A percentile compares a stretch with the other conserved stretches of the same genome.
Conservation (phyloP, 1,284 basidiomycete species). For the Marasmius sp. region DNA sequence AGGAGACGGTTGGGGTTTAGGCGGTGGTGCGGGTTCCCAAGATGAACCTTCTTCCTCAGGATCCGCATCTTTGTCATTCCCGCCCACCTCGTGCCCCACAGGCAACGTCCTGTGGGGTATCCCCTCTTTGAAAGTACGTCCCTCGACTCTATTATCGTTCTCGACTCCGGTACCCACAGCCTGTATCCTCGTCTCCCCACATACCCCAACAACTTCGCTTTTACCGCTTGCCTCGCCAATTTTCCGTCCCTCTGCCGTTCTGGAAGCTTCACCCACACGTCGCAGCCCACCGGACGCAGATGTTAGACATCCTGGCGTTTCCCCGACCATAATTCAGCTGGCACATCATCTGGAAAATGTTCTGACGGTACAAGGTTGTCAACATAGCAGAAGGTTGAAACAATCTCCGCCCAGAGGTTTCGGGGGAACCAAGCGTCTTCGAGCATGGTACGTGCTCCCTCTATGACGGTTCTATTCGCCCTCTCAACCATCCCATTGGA, state of each 20-base stretch:
- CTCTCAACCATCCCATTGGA: constrained; percentile 15
- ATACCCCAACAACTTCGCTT: too few relatives aligned
- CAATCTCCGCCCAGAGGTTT: background rate
- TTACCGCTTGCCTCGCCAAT: too few relatives aligned
- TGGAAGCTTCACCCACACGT: background rate
- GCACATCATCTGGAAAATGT: background rate
- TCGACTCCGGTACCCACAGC: background rate
- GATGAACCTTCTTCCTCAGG: too few relatives aligned
- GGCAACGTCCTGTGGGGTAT: background rate
- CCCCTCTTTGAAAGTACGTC: background rate
- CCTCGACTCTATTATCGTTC: background rate
- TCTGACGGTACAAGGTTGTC: too few relatives aligned
- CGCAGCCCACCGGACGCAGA: background rate
- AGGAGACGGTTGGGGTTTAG: too few relatives aligned
- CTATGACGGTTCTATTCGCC: background rate
- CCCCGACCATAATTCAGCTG: background rate
- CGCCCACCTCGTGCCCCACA: too few relatives aligned
- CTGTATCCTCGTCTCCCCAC: background rate
- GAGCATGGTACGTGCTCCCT: background rate
- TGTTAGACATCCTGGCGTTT: background rate
- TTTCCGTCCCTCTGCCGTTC: background rate
- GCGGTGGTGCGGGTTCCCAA: too few relatives aligned
- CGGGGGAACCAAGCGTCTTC: background rate
- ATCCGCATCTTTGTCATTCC: too few relatives aligned
- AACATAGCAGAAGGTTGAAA: background rate